These are phyloP conservation scores for Aspergillus biplanus DNA, from an alignment of 495 filamentous ascomycete species.

Conservation along the genomic window DNA sequence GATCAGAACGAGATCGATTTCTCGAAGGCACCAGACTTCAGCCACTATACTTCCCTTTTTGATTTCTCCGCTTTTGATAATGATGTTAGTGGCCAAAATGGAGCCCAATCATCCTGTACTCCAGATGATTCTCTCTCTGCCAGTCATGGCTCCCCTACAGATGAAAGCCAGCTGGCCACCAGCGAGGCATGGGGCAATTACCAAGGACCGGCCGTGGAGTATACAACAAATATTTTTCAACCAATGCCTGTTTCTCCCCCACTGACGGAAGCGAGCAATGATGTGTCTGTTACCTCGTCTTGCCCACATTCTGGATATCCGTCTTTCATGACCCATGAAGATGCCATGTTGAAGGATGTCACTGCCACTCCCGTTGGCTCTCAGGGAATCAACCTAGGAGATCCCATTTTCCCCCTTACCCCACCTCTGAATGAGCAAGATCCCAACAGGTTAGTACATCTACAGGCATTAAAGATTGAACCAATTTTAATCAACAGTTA, in stretches of 20 bases:
- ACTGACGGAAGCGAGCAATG: constrained; percentile 51
- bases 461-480: not conserved
- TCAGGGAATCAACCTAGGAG: constrained; percentile 46
- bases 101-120: constrained; percentile 35
- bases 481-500: constrained; percentile 12
- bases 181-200: constrained; percentile 48
- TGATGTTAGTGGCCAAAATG: constrained; percentile 44
- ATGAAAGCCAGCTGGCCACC: constrained; percentile 43
- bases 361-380: constrained; percentile 38
- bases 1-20: constrained; percentile 49
- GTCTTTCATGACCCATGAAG: constrained; percentile 45
- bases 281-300: constrained; percentile 49
- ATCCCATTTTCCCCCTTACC: constrained; percentile 47
- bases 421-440: constrained; percentile 49
- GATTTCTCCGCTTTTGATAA: constrained; percentile 50
- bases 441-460: constrained; percentile 46
- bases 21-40: constrained; percentile 35
- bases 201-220: constrained; percentile 45
- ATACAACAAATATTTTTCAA: constrained; percentile 43
- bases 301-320: constrained; percentile 48
- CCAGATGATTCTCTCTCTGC: constrained; percentile 49
- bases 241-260: constrained; percentile 49
- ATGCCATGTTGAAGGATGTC: constrained; percentile 44
- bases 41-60: constrained; percentile 43
- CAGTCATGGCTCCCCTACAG: constrained; percentile 47